Evolutionary conservation across 352 stramenopile species (phyloP).

Genomic region (Phytophthora melonis): DNA sequence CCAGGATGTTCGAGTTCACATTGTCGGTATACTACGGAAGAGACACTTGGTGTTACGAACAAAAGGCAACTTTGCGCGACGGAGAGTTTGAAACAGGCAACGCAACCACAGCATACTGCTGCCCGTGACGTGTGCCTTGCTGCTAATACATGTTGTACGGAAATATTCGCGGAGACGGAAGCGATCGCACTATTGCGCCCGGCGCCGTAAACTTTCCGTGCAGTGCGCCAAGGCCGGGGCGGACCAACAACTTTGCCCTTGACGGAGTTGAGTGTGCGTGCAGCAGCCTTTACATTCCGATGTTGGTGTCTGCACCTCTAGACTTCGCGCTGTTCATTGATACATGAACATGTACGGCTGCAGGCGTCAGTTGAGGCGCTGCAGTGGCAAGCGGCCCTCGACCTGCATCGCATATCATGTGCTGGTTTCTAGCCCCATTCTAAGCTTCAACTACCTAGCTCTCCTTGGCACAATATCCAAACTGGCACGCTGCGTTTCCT

Average conservation of each 20-base stretch:
- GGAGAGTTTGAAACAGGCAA: not conserved
- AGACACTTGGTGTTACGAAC: not conserved
- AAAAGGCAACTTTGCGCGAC: conserved; percentile 1
- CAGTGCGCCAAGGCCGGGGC: not conserved
- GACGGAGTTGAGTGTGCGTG: not conserved
- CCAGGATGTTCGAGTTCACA: not conserved
- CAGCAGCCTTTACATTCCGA: not conserved
- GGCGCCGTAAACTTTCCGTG: not conserved
- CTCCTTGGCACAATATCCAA: not conserved
- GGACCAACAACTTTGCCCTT: not conserved
- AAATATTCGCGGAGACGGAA: not conserved
- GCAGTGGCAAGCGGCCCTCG: not conserved
- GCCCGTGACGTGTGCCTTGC: not conserved
- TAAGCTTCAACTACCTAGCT: not conserved
- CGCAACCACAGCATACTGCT: too few relatives aligned
- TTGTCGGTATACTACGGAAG: not conserved
- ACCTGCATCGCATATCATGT: not conserved
- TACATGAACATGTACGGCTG: not conserved
- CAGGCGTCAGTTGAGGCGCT: not conserved
- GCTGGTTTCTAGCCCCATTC: not conserved
- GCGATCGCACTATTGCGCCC: not conserved
- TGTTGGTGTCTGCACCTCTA: not conserved
- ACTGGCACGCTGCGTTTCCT: not conserved
- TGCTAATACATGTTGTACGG: not conserved
- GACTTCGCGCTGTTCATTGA: not conserved